These are phyloP conservation scores for Teratosphaeria pseudoeucalypti DNA, from an alignment of 2,329 filamentous ascomycete species.

Conservation along the genomic window DNA sequence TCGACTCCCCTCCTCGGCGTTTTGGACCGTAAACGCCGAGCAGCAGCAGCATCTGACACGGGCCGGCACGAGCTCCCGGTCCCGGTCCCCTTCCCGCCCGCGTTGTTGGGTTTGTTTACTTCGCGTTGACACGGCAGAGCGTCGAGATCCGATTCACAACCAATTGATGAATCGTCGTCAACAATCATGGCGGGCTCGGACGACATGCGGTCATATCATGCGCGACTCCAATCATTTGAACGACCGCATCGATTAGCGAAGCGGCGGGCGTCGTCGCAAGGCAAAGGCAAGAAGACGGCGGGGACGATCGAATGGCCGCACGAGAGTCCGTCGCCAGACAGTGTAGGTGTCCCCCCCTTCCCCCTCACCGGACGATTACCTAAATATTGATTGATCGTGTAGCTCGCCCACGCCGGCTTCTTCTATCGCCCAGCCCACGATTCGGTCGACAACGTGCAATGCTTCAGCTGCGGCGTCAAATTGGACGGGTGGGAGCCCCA, in stretches of 20 bases:
- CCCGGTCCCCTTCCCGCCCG: neutral
- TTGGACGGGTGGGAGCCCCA: conserved; percentile 87
- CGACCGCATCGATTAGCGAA: conserved; percentile 52
- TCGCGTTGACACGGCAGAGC: neutral
- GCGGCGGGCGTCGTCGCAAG: conserved; percentile 57
- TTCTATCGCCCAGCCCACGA: conserved; percentile 68
- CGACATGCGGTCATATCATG: conserved; percentile 52
- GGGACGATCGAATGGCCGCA: conserved; percentile 64
- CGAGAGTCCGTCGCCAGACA: conserved; percentile 51
- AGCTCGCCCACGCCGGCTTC: conserved; percentile 88
- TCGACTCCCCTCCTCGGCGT: neutral
- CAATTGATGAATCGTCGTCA: no score
- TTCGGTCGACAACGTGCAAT: conserved; percentile 78
- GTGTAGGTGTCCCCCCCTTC: conserved; percentile 38
- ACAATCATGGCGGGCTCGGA: conserved; percentile 29
- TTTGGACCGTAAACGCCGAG: neutral
- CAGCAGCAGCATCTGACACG: neutral
- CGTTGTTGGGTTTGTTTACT: conserved; percentile 6
- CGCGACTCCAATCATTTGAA: conserved; percentile 72
- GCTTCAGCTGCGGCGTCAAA: conserved; percentile 74
- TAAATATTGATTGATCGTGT: neutral
- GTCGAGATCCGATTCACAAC: neutral
- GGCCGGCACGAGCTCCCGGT: neutral
- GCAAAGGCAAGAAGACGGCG: conserved; percentile 38
- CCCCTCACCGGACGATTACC: neutral